Conservation (phyloP, 768 basidiomycete genomes). For the Tylopilus subfusipes region DNA sequence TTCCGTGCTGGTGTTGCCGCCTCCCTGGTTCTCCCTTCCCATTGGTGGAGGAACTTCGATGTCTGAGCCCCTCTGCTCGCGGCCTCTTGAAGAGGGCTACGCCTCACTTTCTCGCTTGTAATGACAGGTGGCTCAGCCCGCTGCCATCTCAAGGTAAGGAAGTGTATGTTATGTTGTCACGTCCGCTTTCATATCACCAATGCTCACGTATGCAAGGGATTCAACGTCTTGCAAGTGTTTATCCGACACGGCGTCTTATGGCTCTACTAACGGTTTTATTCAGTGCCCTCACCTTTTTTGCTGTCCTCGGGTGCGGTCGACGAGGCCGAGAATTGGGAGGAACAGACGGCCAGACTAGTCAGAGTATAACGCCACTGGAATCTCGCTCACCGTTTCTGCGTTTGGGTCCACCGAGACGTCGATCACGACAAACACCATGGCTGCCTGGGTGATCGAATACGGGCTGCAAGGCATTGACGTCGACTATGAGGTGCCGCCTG, state of each 20-base stretch:
- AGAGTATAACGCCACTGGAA: conserved; percentile 50
- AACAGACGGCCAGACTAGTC: conserved; percentile 38
- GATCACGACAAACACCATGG: conserved; percentile 41
- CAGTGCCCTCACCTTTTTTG: conserved; percentile 43
- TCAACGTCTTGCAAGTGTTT: conserved; percentile 30
- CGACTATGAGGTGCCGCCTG: conserved; percentile 44
- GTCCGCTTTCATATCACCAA: not conserved
- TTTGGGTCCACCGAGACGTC: conserved; percentile 46
- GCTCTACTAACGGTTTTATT: not conserved
- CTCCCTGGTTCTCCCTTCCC: not conserved
- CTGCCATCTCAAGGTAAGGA: conserved; percentile 45
- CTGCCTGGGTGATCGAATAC: conserved; percentile 47
- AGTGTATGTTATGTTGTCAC: not conserved
- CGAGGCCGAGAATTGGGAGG: conserved; percentile 44
- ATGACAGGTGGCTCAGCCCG: conserved; percentile 41
- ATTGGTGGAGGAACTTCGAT: conserved; percentile 19
- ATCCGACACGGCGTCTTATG: not conserved
- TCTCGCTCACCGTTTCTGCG: conserved; percentile 53
- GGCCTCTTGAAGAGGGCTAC: conserved; percentile 18
- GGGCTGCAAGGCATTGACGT: conserved; percentile 49
- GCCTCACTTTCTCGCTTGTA: conserved; percentile 47
- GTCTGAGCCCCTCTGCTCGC: conserved; percentile 21
- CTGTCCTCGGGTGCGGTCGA: conserved; percentile 39
- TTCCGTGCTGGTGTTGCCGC: conserved; percentile 5
- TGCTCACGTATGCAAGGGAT: conserved; percentile 22